Evolutionary conservation across 768 basidiomycete species (phyloP), one percentile per base, ranked within the genome.

Genomic region (Filobasidium floriforme): DNA sequence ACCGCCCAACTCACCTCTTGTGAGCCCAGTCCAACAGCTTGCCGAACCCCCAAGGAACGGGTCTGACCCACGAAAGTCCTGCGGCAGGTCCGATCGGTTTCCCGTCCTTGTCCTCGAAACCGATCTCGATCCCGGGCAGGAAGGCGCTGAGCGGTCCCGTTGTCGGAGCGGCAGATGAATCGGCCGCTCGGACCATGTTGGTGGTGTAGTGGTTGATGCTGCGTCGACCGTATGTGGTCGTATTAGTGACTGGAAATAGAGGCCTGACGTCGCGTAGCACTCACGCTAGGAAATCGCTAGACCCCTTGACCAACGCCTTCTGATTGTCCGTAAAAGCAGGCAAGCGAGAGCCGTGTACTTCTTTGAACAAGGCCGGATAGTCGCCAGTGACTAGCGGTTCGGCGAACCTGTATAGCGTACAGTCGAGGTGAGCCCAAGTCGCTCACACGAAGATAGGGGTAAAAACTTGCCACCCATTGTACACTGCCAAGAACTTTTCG

Each of bases 21-120:
- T 71, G 71, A 24, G 74, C 32, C 57, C 72, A 77, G n/a, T 70
- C 71, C 19, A 76, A 64, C 19, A 72, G 69, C 62, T 71, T 72
- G 6, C 71, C 64, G 40, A 74, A 68, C 6, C 76, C 76, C 73
- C 73, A 73, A 15, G 73, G 73, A 9, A 75, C 75, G 12, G 60
- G 60, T 28, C 60, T 19, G 32, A 61, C 60, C 60, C 60, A 61
- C 14, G 32, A 40, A 19, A 61, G 41, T 22, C 60, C 60, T 41
- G 60, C 60, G 29, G 14, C 37, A 14, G 60, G 60, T 19, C 72
- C 72, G 28, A 73, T 71, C 26, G 46, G 11, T 40, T 64, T 60
- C 1, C 72, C 72, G 32, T 73, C 69, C 7, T 29, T 12, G 41
- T 57, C 32, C 19, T 55, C 28, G 32, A 22, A 46, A 26, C 15